Conservation (phyloP, 2,329 filamentous ascomycete species). For the Ceratocystis eucalypticola region DNA sequence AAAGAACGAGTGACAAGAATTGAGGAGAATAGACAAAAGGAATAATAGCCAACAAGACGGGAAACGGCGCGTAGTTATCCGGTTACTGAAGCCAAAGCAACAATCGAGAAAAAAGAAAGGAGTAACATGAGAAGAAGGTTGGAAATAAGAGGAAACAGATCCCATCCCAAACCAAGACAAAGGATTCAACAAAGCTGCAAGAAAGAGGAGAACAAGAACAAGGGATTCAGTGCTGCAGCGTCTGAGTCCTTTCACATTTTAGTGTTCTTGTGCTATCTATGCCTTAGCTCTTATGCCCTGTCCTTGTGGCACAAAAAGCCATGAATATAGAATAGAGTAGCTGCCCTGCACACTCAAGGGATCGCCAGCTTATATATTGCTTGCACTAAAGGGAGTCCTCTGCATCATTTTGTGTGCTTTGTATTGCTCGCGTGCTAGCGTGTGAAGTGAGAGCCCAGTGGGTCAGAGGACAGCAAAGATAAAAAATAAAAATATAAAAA, state of each 20-base stretch:
- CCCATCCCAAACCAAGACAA: conserved; percentile 4
- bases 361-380: too few species aligned
- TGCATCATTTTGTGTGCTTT: too few species aligned
- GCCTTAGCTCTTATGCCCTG: background rate
- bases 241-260: background rate
- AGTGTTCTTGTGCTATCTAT: background rate
- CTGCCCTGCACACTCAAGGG: too few species aligned
- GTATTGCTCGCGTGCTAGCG: too few species aligned
- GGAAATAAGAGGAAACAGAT: conserved; percentile 8
- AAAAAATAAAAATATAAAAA: too few species aligned
- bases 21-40: background rate
- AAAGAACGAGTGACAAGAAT: conserved; percentile 2
- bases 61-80: conserved; percentile 6
- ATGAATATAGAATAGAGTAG: too few species aligned
- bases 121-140: background rate
- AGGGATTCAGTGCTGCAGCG: conserved; percentile 11
- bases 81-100: background rate
- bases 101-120: conserved; percentile 3
- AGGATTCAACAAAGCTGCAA: conserved; percentile 16
- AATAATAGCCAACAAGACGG: background rate
- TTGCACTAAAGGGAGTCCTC: too few species aligned
- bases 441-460: too few species aligned
- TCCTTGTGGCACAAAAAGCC: too few species aligned
- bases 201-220: conserved; percentile 15
- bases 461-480: too few species aligned